Conservation (phyloP, 2,329 filamentous ascomycete genomes). For the Diaporthe batatas region DNA sequence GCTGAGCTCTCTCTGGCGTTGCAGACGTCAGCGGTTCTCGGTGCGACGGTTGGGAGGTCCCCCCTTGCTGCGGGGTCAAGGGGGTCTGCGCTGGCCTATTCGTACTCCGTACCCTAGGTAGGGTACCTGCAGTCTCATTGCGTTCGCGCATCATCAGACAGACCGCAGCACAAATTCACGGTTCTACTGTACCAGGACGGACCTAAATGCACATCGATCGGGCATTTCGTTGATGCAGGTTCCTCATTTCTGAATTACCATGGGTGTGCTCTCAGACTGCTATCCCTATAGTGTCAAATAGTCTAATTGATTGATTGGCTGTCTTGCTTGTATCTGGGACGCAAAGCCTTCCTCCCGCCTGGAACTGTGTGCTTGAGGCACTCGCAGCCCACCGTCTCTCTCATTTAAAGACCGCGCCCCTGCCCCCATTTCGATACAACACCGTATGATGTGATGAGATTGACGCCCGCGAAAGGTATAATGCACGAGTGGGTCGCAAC, state of each 20-base stretch:
- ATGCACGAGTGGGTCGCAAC: conserved; percentile 34
- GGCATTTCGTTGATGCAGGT: no score
- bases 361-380: conserved; percentile 6
- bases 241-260: conserved; percentile 20
- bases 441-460: conserved; percentile 31
- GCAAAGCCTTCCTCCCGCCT: conserved; percentile 15
- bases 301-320: conserved; percentile 36
- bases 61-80: conserved; percentile 24
- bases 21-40: conserved; percentile 40
- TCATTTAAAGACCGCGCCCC: conserved; percentile 14
- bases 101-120: no score
- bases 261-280: conserved; percentile 26
- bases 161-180: not conserved
- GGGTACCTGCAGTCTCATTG: no score
- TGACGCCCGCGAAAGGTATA: conserved; percentile 37
- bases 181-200: not conserved
- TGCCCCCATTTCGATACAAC: conserved; percentile 22
- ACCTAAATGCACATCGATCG: not conserved
- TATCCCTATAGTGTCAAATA: conserved; percentile 35
- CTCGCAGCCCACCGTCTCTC: conserved; percentile 15
- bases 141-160: not conserved
- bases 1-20: conserved; percentile 5
- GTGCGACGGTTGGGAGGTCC: conserved; percentile 5
- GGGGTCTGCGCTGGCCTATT: not conserved
- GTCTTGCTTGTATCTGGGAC: conserved; percentile 34